Evolutionary conservation across 2,329 filamentous ascomycete species (phyloP).

Genomic region (Phyllosticta citribraziliensis): DNA sequence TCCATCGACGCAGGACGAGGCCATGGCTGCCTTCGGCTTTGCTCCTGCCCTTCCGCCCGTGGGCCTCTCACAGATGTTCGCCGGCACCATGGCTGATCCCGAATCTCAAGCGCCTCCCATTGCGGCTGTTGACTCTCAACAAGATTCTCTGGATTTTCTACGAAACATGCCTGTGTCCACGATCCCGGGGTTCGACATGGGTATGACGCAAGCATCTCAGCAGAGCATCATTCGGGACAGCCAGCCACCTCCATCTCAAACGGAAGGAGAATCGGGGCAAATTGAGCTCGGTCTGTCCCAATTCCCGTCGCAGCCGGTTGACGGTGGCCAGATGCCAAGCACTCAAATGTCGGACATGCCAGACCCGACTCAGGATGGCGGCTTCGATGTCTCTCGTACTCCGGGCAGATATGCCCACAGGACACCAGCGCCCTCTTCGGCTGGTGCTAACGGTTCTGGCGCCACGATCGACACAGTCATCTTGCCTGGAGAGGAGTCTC

Average conservation of each 20-base stretch:
- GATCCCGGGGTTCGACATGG: conserved; percentile 47
- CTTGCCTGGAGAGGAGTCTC: conserved; percentile 47
- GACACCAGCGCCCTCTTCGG: conserved; percentile 41
- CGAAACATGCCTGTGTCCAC: conserved; percentile 43
- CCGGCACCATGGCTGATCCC: conserved; percentile 70
- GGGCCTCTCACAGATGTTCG: conserved; percentile 82
- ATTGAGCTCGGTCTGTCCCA: conserved; percentile 28
- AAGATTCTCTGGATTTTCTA: conserved; percentile 43
- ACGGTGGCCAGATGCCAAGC: conserved; percentile 19
- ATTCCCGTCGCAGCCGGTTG: conserved; percentile 15
- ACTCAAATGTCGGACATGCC: conserved; percentile 62
- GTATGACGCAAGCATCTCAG: conserved; percentile 50
- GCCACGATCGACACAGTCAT: conserved; percentile 61
- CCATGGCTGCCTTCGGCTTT: conserved; percentile 32
- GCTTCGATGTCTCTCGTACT: conserved; percentile 59
- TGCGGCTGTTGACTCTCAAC: conserved; percentile 26
- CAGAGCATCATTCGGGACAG: conserved; percentile 48
- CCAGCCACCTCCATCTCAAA: conserved; percentile 33
- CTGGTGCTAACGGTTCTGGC: neutral
- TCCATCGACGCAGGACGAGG: conserved; percentile 18
- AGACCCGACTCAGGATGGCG: conserved; percentile 71
- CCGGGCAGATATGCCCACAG: conserved; percentile 52
- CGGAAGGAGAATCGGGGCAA: conserved; percentile 7
- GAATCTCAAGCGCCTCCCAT: conserved; percentile 30
- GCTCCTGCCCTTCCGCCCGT: conserved; percentile 36